phyloP scores from a whole-genome alignment of 495 filamentous ascomycete species.

The Penicillium fimorum region DNA sequence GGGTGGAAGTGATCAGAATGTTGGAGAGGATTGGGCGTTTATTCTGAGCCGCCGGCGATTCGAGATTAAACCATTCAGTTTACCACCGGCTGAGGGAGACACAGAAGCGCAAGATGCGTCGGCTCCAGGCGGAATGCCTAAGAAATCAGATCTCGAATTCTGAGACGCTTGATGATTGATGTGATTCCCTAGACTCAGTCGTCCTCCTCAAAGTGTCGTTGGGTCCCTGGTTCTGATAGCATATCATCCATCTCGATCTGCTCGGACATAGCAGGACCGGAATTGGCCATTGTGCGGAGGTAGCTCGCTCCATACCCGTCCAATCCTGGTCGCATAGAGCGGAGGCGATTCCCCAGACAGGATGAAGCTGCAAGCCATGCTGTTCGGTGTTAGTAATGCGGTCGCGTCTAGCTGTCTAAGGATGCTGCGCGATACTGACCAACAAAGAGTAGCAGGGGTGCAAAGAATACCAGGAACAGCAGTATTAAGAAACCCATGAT shows the following conservation, averaged over 20 bases:
- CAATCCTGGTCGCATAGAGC: slow-evolving; percentile 38
- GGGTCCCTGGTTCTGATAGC: slow-evolving; percentile 44
- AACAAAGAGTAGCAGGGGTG: slow-evolving; percentile 47
- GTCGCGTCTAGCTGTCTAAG: neutral
- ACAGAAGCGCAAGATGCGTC: slow-evolving; percentile 62
- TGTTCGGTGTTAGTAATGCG: slow-evolving; percentile 30
- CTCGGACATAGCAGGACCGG: slow-evolving; percentile 56
- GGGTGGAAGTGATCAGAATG: slow-evolving; percentile 65
- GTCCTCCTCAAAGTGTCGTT: slow-evolving; percentile 36
- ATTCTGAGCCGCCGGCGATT: slow-evolving; percentile 79
- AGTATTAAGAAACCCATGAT: slow-evolving; percentile 51
- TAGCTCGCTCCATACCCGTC: slow-evolving; percentile 55
- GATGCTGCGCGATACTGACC: slow-evolving; percentile 33
- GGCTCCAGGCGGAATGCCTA: slow-evolving; percentile 49
- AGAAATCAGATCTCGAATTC: slow-evolving; percentile 72
- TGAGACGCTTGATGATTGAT: slow-evolving; percentile 26
- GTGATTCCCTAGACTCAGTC: slow-evolving; percentile 25
- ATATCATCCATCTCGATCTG: slow-evolving; percentile 64
- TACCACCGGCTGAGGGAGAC: slow-evolving; percentile 86
- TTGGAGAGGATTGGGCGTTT: slow-evolving; percentile 86
- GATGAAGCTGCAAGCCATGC: slow-evolving; percentile 59
- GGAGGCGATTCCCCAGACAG: slow-evolving; percentile 56
- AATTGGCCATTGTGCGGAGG: slow-evolving; percentile 52
- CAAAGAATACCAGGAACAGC: slow-evolving; percentile 49
- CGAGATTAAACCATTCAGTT: slow-evolving; percentile 81